Base-by-base conservation (phyloP, 495 filamentous ascomycete genomes). In the Copromyces sp. region DNA sequence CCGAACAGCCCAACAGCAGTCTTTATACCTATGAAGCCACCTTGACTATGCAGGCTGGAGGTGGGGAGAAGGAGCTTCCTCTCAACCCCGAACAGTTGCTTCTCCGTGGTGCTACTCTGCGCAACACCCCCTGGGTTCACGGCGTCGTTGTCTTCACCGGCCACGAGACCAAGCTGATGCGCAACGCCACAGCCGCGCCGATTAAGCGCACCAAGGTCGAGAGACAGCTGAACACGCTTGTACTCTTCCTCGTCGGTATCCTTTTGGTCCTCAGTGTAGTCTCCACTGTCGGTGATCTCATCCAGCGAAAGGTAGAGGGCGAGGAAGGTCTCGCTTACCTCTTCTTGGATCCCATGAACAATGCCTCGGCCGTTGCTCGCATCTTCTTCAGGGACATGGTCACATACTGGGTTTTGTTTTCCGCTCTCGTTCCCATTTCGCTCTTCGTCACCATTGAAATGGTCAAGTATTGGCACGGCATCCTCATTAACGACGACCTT, bases 361-460 rank as follows among this genome's bases (percentile, higher is more conserved):
- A 76, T 14, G 80, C 84, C 45, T 73, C 76, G 68, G 88, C 89
- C 40, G 83, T 89, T 16, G 92, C 90, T 3, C 87, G 88, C 73
- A 92, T 95, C 77, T 98, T 99, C 80, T 91, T 97, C 81, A 90
- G 92, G 75, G 96, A 99, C 81, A 92, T 99, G 71, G 92, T 97
- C 80, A 99, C 95, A 6, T 98, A 97, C 80, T 99, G 95, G 95
- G 94, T 98, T 11, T 84, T 99, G n/a, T 99, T 97, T 80, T 98
- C 95, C 11, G 94, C 97, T 73, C 83, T 99, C 71, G 95, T 99
- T 71, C 95, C 95, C 16, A 98, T 99, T 79, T 97, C 94, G 42
- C 90, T 99, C 6, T 99, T 99, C 81, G 96, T 99, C 75, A 99
- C 96, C 0, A 90, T 99, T 77, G 95, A 99, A 84, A 87, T 99